Conservation (phyloP, 495 filamentous ascomycete genomes). For the Xylaria acuta region DNA sequence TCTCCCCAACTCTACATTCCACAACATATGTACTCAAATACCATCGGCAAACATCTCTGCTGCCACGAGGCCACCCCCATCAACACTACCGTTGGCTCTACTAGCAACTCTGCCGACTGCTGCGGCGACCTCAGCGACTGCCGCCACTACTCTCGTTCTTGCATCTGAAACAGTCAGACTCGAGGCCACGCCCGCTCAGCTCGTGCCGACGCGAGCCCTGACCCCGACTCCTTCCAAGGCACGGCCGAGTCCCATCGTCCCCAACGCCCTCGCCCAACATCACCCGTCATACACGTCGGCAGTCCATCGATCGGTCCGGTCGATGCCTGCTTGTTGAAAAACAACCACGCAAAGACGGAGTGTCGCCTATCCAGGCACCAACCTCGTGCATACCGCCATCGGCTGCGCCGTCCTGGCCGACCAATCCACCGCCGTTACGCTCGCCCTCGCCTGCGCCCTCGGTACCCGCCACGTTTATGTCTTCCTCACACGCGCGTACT, state of each 20-base stretch:
- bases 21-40: slow-evolving; percentile 17
- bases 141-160: slow-evolving; percentile 22
- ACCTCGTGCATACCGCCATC: not conserved
- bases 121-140: not conserved
- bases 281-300: slow-evolving; percentile 1
- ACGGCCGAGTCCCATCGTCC: slow-evolving; percentile 7
- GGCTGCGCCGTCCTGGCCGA: not conserved
- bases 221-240: slow-evolving; percentile 1
- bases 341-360: not conserved
- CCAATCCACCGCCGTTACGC: slow-evolving; percentile 3
- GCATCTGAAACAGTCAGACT: slow-evolving; percentile 24
- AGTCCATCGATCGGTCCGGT: not conserved
- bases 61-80: not conserved
- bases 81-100: not conserved
- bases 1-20: slow-evolving; percentile 17
- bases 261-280: not conserved
- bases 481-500: slow-evolving; percentile 7
- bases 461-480: slow-evolving; percentile 19
- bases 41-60: not conserved
- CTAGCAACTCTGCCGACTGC: not conserved
- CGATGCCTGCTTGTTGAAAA: not conserved
- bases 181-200: slow-evolving; percentile 8
- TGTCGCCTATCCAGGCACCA: not conserved
- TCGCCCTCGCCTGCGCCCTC: slow-evolving; percentile 3
- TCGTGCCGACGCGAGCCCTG: slow-evolving; percentile 13